Evolutionary conservation across 2,329 filamentous ascomycete genomes (phyloP), one percentile per base, ranked within the genome.

Genomic region (Trichoderma semiorbis): DNA sequence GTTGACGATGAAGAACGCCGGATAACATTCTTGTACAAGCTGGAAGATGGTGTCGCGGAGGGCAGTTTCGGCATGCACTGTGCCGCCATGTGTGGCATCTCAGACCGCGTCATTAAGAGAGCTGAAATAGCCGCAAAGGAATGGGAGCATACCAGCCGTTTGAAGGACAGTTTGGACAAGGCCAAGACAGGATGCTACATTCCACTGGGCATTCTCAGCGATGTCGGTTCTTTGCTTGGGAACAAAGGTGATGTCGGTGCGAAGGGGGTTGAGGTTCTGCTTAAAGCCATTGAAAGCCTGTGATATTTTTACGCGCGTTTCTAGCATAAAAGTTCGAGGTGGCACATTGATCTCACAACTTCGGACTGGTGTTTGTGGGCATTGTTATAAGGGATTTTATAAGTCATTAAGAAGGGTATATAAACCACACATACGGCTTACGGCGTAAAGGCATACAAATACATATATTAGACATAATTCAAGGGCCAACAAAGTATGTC

Each of bases 51-150:
- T 2, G 94, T 98, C 11, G 96, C 96, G 0, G 95, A 98, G 81
- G 96, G 96, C 18, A 97, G 93, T 78, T 99, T 98, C 78, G 96
- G 96, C 77, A 99, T 99, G 96, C 96, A 99, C 81, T 99, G 96
- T 79, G 96, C 96, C 1, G 92, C 94, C 73, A 99, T 99, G 96
- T 99, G 96, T 77, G 96, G 96, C 1, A 98, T 99, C 74, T 90
- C 94, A 0, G 85, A 85, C 58, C 91, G 91, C 70, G 90, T 99
- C 18, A 94, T 99, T 73, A 91, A 95, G 78, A 85, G 92, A 26
- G 96, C 96, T 0, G 96, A 99, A 81, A 89, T 91, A 26, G 96
- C 96, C 7, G 96, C 96, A 1, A 90, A 87, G 76, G 93, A 94
- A 77, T 98, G 96, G 94, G 96, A 99, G 83, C 94, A 98, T 81